Conservation (phyloP, 306 rosid species). For the Aeschynomene evenia region DNA sequence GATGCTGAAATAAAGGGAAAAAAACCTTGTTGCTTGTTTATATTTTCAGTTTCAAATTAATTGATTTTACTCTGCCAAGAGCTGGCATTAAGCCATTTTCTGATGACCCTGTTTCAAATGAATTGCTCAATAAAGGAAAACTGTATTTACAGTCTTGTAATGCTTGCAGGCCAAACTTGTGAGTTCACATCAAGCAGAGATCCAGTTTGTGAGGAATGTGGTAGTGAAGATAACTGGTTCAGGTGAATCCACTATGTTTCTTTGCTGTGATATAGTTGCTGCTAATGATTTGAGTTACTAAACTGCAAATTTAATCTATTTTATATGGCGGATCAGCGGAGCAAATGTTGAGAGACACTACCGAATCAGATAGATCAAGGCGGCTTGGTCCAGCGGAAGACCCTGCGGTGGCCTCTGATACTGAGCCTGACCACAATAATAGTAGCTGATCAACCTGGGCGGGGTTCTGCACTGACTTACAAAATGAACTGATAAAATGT, state of each 20-base stretch:
- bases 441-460: slow-evolving; percentile 23
- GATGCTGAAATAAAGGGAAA: neutral
- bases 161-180: slow-evolving; percentile 62
- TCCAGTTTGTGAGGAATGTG: slow-evolving; percentile 50
- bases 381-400: slow-evolving; percentile 46
- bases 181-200: slow-evolving; percentile 57
- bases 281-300: neutral
- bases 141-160: neutral
- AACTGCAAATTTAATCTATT: slow-evolving; percentile 4
- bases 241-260: slow-evolving; percentile 49
- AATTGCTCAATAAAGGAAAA: neutral
- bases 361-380: slow-evolving; percentile 35
- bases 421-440: slow-evolving; percentile 42
- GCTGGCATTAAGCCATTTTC: slow-evolving; percentile 10
- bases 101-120: neutral
- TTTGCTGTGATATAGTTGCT: neutral
- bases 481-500: neutral
- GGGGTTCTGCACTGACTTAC: neutral
- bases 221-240: slow-evolving; percentile 52
- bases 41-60: neutral
- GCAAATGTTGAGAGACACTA: slow-evolving; percentile 33
- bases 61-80: slow-evolving; percentile 20
- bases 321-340: slow-evolving; percentile 35
- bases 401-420: slow-evolving; percentile 28
- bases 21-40: slow-evolving; percentile 7